Conservation (phyloP, 2,329 filamentous ascomycete genomes). For the Chaetomiaceae sp. region DNA sequence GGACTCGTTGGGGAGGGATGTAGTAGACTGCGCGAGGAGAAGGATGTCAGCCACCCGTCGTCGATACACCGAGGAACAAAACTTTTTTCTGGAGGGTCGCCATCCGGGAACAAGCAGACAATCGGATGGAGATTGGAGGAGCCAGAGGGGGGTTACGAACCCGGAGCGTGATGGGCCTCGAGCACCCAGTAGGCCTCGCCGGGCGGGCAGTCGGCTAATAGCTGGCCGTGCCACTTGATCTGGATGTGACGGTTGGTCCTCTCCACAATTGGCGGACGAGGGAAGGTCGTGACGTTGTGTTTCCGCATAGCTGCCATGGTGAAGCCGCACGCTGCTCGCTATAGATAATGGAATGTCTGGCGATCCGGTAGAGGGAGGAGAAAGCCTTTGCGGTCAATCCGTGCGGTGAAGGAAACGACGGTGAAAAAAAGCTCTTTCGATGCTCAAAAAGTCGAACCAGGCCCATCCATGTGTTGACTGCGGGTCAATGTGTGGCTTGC, state of each 20-base stretch:
- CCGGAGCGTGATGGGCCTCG: conserved; percentile 59
- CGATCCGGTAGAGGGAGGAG: neutral
- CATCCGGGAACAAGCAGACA: neutral
- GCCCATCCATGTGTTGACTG: conserved; percentile 20
- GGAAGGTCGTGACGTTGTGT: conserved; percentile 54
- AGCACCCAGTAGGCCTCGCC: conserved; percentile 57
- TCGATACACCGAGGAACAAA: neutral
- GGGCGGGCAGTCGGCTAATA: conserved; percentile 50
- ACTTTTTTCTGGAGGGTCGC: neutral
- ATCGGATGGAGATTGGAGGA: neutral
- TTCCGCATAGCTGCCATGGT: conserved; percentile 39
- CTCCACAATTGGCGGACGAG: conserved; percentile 55
- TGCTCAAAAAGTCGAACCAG: conserved; percentile 17
- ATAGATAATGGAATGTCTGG: neutral
- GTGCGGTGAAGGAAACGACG: conserved; percentile 1
- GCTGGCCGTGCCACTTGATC: conserved; percentile 51
- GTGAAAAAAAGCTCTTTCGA: conserved; percentile 21
- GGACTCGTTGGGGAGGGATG: conserved; percentile 48
- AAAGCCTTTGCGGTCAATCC: conserved; percentile 14
- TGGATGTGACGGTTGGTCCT: conserved; percentile 49
- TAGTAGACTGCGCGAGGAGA: conserved; percentile 48
- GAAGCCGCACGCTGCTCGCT: conserved; percentile 8
- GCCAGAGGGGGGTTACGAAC: conserved; percentile 32
- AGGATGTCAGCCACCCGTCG: conserved; percentile 10
- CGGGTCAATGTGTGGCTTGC: conserved; percentile 20